Percentiles rank a stretch among this genome's conserved stretches.
Conservation (phyloP, 208 protist species). For the Trypanosoma congolense region DNA sequence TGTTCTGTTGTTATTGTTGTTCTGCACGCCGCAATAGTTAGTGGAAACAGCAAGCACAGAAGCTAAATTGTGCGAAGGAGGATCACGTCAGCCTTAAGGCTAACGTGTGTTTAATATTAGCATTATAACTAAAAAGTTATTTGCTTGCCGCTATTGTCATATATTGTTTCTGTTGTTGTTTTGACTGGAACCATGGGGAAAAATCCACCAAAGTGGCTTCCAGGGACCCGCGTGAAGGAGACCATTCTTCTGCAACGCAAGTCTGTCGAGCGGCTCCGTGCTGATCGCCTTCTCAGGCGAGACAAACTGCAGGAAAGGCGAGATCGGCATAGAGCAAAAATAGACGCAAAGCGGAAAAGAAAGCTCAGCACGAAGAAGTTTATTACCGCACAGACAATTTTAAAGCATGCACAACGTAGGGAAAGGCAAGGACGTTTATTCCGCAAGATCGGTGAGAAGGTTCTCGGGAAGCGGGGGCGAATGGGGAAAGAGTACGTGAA, state of each 20-base stretch:
- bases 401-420: constrained; percentile 80
- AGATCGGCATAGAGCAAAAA: constrained; percentile 70
- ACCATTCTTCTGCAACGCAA: constrained; percentile 88
- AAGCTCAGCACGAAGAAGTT: constrained; percentile 86
- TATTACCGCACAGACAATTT: constrained; percentile 75
- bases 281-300: constrained; percentile 73
- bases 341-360: constrained; percentile 81
- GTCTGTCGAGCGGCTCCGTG: constrained; percentile 84
- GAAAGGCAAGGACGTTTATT: constrained; percentile 62
- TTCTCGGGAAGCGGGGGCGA: constrained; percentile 39
- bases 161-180: constrained; percentile 3
- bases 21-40: too few relatives aligned
- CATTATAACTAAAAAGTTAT: neutral
- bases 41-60: too few relatives aligned
- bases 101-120: too few relatives aligned
- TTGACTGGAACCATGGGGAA: constrained; percentile 59
- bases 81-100: too few relatives aligned
- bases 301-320: constrained; percentile 80
- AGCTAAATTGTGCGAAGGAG: too few relatives aligned
- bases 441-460: constrained; percentile 78
- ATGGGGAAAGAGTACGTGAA: constrained; percentile 22
- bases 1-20: too few relatives aligned
- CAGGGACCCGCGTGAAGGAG: constrained; percentile 88
- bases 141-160: neutral
- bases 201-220: constrained; percentile 86